Base-by-base conservation (phyloP, 106 monocot genomes). In the Dendrobium catenatum region DNA sequence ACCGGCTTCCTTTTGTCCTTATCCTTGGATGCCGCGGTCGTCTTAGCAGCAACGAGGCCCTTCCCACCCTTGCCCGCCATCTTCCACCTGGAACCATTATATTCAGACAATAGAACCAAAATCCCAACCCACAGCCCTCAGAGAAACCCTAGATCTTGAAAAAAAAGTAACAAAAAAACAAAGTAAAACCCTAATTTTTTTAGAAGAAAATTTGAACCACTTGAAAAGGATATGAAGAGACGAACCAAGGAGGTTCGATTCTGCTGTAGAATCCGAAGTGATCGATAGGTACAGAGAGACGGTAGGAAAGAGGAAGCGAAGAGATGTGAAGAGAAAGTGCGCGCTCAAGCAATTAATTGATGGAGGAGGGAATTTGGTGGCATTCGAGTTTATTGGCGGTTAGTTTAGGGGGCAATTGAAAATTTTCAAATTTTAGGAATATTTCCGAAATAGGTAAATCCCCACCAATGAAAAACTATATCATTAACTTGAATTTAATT, bases 21-120 rank as follows among this genome's bases (percentile, higher is more conserved):
- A 61, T 89, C 87, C 75, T 90, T 90, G 81, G 79, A 81, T 42
- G 81, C 83, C 3, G 83, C 79, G 5, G 90, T 86, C 9, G 89
- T 86, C 67, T 88, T 90, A 7, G 81, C 86, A 9, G 90, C 87
- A 56, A 90, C 46, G 19, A 90, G 85, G 27, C 88, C 90, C 72
- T 90, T 90, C 7, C 85, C 90, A 42, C 90, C 90, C 72, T 90
- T 90, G 4, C 90, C 90, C 15, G 90, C 85, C 90, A 90, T 90
- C 43, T 37, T 61, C 42, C 43, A 70, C 54, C 55, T 27, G 20
- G 24, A 55, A 54, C 43, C 31, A 49, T 24, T 0, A 55, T 18
- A 5, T 7, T 55, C 41, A 31, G 11, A 55, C 49, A 29, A 77
- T 55, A 31, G 26, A 77, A 54, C 16, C 9, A n/a, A 77, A 77